phyloP scores from a whole-genome alignment of 441 rosid genomes.

The Bocquillonia castaneifolia region DNA sequence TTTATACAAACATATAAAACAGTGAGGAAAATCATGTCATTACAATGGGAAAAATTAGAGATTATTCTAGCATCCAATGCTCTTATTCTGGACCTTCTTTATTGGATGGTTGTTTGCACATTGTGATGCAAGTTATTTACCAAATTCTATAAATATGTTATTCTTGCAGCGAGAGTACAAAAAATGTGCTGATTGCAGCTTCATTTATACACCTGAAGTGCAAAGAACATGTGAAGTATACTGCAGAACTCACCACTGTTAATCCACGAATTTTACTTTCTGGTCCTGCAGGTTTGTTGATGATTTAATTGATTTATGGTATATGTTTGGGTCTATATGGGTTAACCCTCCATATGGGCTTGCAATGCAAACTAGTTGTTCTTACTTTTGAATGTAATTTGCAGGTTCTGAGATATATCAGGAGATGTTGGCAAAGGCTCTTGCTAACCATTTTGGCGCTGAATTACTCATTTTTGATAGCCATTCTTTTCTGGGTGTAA shows the following conservation, averaged over 20 bases:
- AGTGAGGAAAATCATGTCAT: background rate
- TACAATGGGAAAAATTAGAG: too few relatives aligned
- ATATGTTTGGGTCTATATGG: background rate
- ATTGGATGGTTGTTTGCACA: background rate
- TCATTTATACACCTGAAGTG: slow-evolving; percentile 74
- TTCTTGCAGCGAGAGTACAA: slow-evolving; percentile 64
- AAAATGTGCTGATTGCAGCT: slow-evolving; percentile 72
- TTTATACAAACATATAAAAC: background rate
- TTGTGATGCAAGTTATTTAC: slow-evolving; percentile 6
- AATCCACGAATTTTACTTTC: slow-evolving; percentile 85
- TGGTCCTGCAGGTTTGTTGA: slow-evolving; percentile 77
- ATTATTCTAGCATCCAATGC: too few relatives aligned
- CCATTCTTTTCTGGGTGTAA: slow-evolving; percentile 77
- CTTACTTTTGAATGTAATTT: slow-evolving; percentile 22
- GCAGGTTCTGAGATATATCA: slow-evolving; percentile 90
- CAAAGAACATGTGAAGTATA: slow-evolving; percentile 61
- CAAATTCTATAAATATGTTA: slow-evolving; percentile 3
- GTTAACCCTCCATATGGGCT: background rate
- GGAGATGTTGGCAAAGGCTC: slow-evolving; percentile 89
- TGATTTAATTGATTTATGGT: background rate
- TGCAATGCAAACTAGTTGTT: slow-evolving; percentile 14
- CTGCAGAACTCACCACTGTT: slow-evolving; percentile 65
- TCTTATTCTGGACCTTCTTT: too few relatives aligned
- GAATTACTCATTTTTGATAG: slow-evolving; percentile 75
- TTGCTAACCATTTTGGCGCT: slow-evolving; percentile 69